A percentile compares a stretch with the other conserved stretches of the same genome.
Evolutionary conservation across 2,329 filamentous ascomycete genomes (phyloP).

Genomic region (Xylaria sp.): DNA sequence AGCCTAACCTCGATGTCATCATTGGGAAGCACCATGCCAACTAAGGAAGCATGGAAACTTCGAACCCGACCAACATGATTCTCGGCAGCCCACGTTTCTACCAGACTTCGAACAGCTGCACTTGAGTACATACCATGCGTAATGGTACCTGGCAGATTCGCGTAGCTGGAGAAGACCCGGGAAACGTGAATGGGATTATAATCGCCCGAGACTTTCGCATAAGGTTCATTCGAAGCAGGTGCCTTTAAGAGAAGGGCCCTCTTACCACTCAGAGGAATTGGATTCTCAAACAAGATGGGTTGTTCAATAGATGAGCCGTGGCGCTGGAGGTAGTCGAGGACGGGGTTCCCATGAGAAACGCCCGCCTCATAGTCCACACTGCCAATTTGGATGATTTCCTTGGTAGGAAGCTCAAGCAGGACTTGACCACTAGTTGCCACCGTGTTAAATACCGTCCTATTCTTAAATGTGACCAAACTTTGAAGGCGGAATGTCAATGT

Average conservation of each 20-base stretch:
- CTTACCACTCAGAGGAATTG: conserved; percentile 94
- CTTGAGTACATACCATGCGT: conserved; percentile 99
- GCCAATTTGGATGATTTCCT: conserved; percentile 97
- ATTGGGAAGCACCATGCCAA: conserved; percentile 98
- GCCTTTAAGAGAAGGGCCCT: conserved; percentile 88
- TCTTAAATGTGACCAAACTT: conserved; percentile 92
- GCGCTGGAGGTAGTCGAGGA: conserved; percentile 93
- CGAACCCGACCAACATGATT: conserved; percentile 97
- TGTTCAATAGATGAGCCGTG: conserved; percentile 94
- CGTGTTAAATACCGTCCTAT: conserved; percentile 88
- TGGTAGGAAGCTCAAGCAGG: conserved; percentile 91
- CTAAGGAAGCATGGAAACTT: conserved; percentile 94
- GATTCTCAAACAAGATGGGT: conserved; percentile 95
- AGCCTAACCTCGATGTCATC: conserved; percentile 95
- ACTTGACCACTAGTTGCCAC: conserved; percentile 95
- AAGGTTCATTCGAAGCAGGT: conserved; percentile 96
- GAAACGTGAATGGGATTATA: conserved; percentile 99
- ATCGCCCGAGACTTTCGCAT: conserved; percentile 96
- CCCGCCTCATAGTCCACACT: conserved; percentile 96
- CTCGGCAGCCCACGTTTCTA: conserved; percentile 98
- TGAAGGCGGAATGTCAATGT: conserved; percentile 96
- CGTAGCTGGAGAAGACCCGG: conserved; percentile 94
- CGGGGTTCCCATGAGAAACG: conserved; percentile 92
- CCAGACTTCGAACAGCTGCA: conserved; percentile 91
- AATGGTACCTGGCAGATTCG: conserved; percentile 94